A percentile compares a stretch with the other conserved stretches of the same genome.
Evolutionary conservation across 2,329 filamentous ascomycete species (phyloP).

Genomic region (Diaporthe eres): DNA sequence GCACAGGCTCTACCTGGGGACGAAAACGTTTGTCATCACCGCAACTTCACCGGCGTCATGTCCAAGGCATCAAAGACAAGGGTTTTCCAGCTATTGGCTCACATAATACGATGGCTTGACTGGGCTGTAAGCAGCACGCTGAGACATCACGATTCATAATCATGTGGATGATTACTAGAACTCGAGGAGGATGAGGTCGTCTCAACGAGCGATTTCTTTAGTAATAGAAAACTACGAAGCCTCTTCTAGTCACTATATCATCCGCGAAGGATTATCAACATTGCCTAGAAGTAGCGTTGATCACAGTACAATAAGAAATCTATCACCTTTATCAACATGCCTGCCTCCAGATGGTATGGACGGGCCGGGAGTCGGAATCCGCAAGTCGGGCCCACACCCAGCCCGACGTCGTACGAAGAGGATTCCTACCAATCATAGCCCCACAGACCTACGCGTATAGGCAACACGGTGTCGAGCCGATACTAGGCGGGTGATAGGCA

Average conservation of each 20-base stretch:
- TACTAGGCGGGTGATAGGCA: not conserved
- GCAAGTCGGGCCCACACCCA: not conserved
- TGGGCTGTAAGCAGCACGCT: not conserved
- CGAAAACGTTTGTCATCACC: not conserved
- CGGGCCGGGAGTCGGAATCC: conserved; percentile 2
- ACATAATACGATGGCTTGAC: not conserved
- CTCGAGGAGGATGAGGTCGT: not conserved
- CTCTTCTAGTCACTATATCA: not conserved
- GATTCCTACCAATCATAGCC: not conserved
- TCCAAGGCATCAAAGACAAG: not conserved
- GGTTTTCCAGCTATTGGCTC: conserved; percentile 6
- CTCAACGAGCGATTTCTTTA: no score
- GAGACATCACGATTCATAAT: not conserved
- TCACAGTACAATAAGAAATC: not conserved
- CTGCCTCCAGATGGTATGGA: not conserved
- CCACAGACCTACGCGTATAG: not conserved
- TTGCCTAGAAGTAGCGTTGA: not conserved
- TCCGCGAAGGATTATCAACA: not conserved
- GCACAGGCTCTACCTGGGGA: not conserved
- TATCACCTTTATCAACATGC: not conserved
- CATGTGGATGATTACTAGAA: not conserved
- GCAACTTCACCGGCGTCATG: not conserved
- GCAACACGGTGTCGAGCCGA: not conserved
- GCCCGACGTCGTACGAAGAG: conserved; percentile 1
- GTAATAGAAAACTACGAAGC: not conserved